Conservation (phyloP, 352 stramenopile genomes). For the Pythium angustatum region DNA sequence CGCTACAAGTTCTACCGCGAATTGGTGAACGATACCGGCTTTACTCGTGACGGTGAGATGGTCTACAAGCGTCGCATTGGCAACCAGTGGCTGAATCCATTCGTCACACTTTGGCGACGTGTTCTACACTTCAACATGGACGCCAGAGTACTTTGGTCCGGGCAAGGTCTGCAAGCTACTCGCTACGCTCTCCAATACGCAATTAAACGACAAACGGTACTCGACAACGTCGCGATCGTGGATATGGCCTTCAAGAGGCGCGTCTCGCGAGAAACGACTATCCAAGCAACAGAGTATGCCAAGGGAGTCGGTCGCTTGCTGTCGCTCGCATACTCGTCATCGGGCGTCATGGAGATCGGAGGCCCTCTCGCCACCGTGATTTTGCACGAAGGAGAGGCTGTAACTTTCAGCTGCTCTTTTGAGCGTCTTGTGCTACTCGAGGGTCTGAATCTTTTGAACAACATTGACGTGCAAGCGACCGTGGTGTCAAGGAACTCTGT, state of each 20-base stretch:
- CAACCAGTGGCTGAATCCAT: conserved; percentile 35
- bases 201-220: conserved; percentile 27
- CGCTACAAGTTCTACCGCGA: conserved; percentile 33
- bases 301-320: conserved; percentile 27
- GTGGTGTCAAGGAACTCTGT: conserved; percentile 9
- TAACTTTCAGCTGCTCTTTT: conserved; percentile 30
- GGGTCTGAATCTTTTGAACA: conserved; percentile 24
- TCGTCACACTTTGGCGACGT: conserved; percentile 24
- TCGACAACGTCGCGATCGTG: conserved; percentile 33
- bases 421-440: conserved; percentile 26
- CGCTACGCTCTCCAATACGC: conserved; percentile 33
- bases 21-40: conserved; percentile 3
- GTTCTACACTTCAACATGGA: conserved; percentile 39
- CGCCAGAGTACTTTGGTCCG: conserved; percentile 23
- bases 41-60: conserved; percentile 22
- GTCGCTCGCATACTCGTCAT: conserved; percentile 23
- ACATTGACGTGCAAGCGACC: conserved; percentile 14
- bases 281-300: conserved; percentile 1
- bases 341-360: conserved; percentile 32
- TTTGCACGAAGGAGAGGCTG: conserved; percentile 24
- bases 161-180: conserved; percentile 19
- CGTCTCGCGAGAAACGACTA: conserved; percentile 13
- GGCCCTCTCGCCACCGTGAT: conserved; percentile 29
- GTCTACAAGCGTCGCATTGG: conserved; percentile 19
- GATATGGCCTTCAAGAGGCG: conserved; percentile 23